Evolutionary conservation across 75 land plant species (phyloP).

Genomic region (Sequoia sempervirens): DNA sequence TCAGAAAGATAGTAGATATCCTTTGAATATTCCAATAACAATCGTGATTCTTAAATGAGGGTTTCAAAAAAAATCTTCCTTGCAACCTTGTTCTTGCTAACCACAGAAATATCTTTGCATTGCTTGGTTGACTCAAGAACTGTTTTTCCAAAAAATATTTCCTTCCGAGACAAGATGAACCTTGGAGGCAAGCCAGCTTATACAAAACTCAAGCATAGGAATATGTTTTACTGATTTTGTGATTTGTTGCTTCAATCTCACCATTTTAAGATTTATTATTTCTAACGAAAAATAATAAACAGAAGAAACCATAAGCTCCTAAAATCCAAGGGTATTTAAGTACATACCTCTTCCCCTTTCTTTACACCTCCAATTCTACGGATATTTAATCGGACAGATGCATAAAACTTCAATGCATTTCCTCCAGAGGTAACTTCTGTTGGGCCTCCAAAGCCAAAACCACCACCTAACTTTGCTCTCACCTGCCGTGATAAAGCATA

Average conservation of each 20-base stretch:
- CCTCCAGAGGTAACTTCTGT: constrained; percentile 91
- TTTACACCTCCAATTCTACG: constrained; percentile 62
- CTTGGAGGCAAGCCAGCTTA: neutral
- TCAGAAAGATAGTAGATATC: neutral
- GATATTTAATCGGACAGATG: constrained; percentile 86
- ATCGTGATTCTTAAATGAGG: neutral
- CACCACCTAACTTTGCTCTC: constrained; percentile 60
- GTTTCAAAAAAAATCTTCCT: neutral
- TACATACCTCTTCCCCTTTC: constrained; percentile 87
- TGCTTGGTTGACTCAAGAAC: neutral
- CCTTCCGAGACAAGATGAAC: neutral
- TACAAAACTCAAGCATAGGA: neutral
- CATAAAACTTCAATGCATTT: constrained; percentile 96
- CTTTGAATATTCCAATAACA: neutral
- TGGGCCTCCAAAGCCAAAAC: constrained; percentile 79
- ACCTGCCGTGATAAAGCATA: constrained; percentile 35
- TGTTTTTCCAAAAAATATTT: neutral
- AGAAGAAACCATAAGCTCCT: neutral
- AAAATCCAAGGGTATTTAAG: neutral
- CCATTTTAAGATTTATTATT: neutral
- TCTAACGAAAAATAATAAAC: neutral
- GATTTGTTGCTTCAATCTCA: neutral
- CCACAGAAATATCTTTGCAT: neutral
- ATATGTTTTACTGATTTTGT: neutral
- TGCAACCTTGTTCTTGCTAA: neutral